Evolutionary conservation across 169 alveolate genomes (phyloP).

Genomic region (Cryptosporidium ryanae): DNA sequence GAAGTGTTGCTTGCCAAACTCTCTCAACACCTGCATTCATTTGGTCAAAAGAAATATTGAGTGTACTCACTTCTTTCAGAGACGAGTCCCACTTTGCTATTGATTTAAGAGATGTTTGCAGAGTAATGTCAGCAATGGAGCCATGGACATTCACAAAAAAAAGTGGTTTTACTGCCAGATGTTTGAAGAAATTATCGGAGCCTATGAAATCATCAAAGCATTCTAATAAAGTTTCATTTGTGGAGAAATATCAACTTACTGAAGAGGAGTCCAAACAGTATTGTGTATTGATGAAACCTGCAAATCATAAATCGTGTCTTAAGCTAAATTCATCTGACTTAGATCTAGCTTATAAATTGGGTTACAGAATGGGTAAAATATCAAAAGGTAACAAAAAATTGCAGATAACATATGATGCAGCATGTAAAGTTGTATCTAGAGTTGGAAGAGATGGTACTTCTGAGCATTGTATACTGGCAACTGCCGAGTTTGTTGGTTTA

Average conservation of each 20-base stretch:
- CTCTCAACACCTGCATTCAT: slow-evolving; percentile 44
- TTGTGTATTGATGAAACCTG: slow-evolving; percentile 58
- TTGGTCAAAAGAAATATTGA: slow-evolving; percentile 43
- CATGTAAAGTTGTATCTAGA: slow-evolving; percentile 29
- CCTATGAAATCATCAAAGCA: slow-evolving; percentile 22
- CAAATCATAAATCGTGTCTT: slow-evolving; percentile 46
- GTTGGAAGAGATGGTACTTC: slow-evolving; percentile 44
- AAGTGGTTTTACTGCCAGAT: slow-evolving; percentile 38
- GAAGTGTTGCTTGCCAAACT: slow-evolving; percentile 59
- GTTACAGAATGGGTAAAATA: slow-evolving; percentile 43
- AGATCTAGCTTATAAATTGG: slow-evolving; percentile 41
- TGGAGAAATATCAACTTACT: slow-evolving; percentile 37
- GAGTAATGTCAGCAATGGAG: slow-evolving; percentile 21
- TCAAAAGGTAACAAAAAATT: slow-evolving; percentile 12
- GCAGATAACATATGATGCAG: slow-evolving; percentile 57
- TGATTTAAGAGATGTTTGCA: slow-evolving; percentile 63
- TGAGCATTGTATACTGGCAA: slow-evolving; percentile 55
- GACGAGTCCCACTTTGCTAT: slow-evolving; percentile 61
- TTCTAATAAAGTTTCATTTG: slow-evolving; percentile 24
- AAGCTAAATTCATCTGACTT: slow-evolving; percentile 43
- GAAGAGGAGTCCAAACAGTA: slow-evolving; percentile 53
- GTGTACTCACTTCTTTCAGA: background rate
- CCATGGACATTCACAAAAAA: slow-evolving; percentile 60
- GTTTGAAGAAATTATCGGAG: slow-evolving; percentile 21
- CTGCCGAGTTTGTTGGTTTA: slow-evolving; percentile 65